Conservation (phyloP, 805 yeast genomes). For the Candida manassasensis region DNA sequence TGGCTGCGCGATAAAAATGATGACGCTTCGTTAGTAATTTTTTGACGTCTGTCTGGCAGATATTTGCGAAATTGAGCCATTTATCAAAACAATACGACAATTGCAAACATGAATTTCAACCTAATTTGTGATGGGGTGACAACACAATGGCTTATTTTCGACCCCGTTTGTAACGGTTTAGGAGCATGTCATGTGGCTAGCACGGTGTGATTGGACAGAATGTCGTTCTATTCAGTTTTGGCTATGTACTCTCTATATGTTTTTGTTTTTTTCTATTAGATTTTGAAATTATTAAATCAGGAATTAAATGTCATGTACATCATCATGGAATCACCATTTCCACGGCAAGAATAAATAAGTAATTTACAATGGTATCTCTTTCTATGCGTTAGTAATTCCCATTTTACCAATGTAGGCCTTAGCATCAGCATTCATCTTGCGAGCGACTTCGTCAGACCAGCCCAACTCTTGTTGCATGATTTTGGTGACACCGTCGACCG, state of each 20-base stretch:
- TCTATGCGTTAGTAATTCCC: conserved; percentile 36
- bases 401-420: conserved; percentile 56
- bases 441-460: conserved; percentile 64
- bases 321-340: background rate
- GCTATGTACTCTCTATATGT: background rate
- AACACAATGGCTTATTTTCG: too few species aligned
- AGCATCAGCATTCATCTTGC: conserved; percentile 48
- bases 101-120: too few species aligned
- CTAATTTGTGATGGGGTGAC: too few species aligned
- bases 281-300: background rate
- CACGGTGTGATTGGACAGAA: too few species aligned
- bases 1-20: too few species aligned
- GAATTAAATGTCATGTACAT: conserved; percentile 1
- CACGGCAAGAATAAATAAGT: background rate
- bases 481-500: conserved; percentile 81
- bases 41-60: too few species aligned
- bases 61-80: too few species aligned
- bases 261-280: background rate
- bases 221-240: too few species aligned
- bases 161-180: too few species aligned
- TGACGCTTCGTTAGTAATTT: too few species aligned
- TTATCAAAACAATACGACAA: too few species aligned
- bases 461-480: conserved; percentile 75
- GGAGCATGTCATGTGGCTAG: too few species aligned
- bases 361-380: background rate